Evolutionary conservation across 805 yeast species (phyloP).

Genomic region (Zygotorulaspora sp.): DNA sequence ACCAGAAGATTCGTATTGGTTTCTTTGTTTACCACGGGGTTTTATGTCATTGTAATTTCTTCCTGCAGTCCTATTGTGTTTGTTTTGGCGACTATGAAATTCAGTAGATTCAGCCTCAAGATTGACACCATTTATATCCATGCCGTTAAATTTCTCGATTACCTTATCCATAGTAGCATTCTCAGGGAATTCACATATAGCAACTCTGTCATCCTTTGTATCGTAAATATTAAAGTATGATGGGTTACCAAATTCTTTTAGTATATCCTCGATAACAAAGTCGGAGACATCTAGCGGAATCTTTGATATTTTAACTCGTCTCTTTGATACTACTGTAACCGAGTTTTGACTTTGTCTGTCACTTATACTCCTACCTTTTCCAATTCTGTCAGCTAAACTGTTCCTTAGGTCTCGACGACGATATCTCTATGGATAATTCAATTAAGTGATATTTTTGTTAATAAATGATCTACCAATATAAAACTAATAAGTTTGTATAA

Average conservation of each 20-base stretch:
- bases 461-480: constrained; percentile 1
- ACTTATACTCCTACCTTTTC: constrained; percentile 9
- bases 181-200: constrained; percentile 27
- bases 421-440: constrained; percentile 23
- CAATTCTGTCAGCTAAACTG: constrained; percentile 27
- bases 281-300: constrained; percentile 33
- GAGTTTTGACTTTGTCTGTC: constrained; percentile 1
- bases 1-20: constrained; percentile 13
- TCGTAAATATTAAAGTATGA: constrained; percentile 26
- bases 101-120: constrained; percentile 26
- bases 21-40: constrained; percentile 11
- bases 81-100: constrained; percentile 11
- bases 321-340: constrained; percentile 17
- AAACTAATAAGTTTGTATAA: neutral
- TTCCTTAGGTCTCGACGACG: constrained; percentile 36
- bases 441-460: constrained; percentile 5
- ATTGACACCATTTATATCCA: constrained; percentile 19
- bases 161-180: constrained; percentile 20
- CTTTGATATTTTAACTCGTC: constrained; percentile 23
- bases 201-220: constrained; percentile 28
- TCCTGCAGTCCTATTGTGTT: constrained; percentile 7
- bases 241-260: constrained; percentile 28
- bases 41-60: constrained; percentile 4
- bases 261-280: constrained; percentile 30
- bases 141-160: constrained; percentile 24